Conservation (phyloP, 371 early-diverging fungal genomes). For the Rhizopus arrhizus region DNA sequence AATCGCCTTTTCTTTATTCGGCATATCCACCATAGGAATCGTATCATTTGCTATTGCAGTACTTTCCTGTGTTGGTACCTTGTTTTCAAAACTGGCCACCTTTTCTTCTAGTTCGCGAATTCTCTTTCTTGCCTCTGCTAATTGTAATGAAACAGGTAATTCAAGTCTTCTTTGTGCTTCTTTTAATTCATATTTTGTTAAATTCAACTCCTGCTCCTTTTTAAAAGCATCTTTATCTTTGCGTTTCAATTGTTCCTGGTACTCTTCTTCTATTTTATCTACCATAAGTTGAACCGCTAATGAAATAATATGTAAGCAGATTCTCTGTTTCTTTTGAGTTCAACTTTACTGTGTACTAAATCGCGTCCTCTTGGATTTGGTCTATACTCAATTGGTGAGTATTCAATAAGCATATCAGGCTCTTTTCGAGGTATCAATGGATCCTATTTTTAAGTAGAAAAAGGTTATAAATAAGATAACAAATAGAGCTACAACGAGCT, state of each 20-base stretch:
- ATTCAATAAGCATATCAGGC: slow-evolving; percentile 10
- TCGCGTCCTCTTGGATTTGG: slow-evolving; percentile 35
- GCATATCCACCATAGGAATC: slow-evolving; percentile 11
- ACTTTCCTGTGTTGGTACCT: slow-evolving; percentile 8
- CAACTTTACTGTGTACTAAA: slow-evolving; percentile 40
- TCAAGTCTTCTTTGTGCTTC: slow-evolving; percentile 46
- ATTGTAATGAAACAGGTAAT: slow-evolving; percentile 32
- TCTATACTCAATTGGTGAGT: slow-evolving; percentile 19
- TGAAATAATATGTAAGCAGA: background rate
- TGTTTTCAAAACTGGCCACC: slow-evolving; percentile 32
- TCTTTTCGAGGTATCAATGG: slow-evolving; percentile 20
- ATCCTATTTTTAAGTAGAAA: slow-evolving; percentile 1
- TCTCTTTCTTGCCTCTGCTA: slow-evolving; percentile 61
- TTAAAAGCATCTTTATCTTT: slow-evolving; percentile 59
- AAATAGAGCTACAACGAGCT: background rate
- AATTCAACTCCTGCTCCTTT: slow-evolving; percentile 63
- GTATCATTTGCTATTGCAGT: slow-evolving; percentile 7
- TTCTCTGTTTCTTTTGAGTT: background rate
- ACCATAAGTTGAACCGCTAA: slow-evolving; percentile 62
- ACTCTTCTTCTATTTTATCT: slow-evolving; percentile 60
- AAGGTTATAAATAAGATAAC: background rate
- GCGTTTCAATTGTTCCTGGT: slow-evolving; percentile 55
- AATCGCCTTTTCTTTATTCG: slow-evolving; percentile 37
- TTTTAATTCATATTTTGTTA: slow-evolving; percentile 51
- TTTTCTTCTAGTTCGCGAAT: slow-evolving; percentile 48